Evolutionary conservation across 768 basidiomycete genomes (phyloP), one percentile per base, ranked within the genome.

Genomic region (Sistotremastrum niveocremeum): DNA sequence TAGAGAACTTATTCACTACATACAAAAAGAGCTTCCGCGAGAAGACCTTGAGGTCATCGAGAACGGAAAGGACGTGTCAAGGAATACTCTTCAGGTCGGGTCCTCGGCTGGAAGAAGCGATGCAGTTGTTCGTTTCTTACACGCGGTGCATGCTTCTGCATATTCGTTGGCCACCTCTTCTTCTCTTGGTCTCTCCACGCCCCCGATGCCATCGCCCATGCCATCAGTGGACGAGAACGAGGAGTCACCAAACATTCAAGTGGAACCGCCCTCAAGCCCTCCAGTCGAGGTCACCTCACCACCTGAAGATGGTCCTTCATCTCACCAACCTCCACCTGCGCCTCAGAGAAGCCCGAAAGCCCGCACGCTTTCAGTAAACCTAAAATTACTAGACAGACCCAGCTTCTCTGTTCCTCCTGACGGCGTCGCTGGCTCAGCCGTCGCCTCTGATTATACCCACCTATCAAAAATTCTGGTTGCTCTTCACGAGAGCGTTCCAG

Each of bases 81-180:
- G n/a, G 71, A 78, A 49, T 70, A 71, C n/a, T 65, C 73, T 34
- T 52, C 68, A 46, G 61, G 67, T 11, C 74, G 75, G 40, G 62
- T 65, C 4, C 64, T 64, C 30, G 70, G 70, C 42, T 61, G 72
- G 46, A 71, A 65, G 67, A 1, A 78, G 79, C 10, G 84, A 82
- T 56, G 59, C 67, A 44, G 74, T 73, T 7, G 80, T 71, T 12
- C 76, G 82, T 48, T 85, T 90, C 51, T 70, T 91, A 33, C 76
- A 89, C 52, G 81, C 84, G 29, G 65, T 81, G 3, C 81, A 91
- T 56, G 86, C 86, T 2, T 84, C 88, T 57, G 54, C 81, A 6
- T 95, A 82, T 56, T 77, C 81, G 35, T 70, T 94, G 11, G 81
- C 83, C 2, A 84, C 81, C 10, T 75, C 85, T 0, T 69, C 79